Base-by-base conservation (phyloP, 2,329 filamentous ascomycete genomes). In the Lecanicillium sp. region DNA sequence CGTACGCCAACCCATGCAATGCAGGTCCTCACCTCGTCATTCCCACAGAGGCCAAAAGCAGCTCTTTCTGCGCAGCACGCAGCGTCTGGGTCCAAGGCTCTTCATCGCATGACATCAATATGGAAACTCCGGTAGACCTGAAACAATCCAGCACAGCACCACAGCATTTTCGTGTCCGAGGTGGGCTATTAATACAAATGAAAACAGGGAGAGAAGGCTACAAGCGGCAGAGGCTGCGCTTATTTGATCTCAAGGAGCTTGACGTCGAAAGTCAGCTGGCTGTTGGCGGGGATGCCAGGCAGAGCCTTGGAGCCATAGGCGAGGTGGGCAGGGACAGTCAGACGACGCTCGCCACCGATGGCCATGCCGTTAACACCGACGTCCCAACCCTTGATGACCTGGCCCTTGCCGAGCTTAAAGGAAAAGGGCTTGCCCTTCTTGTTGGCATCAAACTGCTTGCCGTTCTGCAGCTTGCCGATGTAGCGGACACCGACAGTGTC, bases 321-420 rank as follows among this genome's bases (percentile, higher is more conserved):
- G 43, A 90, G 79, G 54, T 83, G 70, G 34, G 92, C 73, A 34
- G 94, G 94, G 55, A 98, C 88, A 46, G 81, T 89, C 55, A 98
- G 74, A 51, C 92, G 83, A 56, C 92, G 87, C 75, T 98, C 94
- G 55, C 87, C 88, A 56, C 92, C 92, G 51, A 89, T 82, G 51
- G 81, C 72, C 87, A 98, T 96, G 65, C 94, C 94, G 51, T 77
- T 74, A 52, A 98, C 72, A 66, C 92, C 92, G 49, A 97, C 78
- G 62, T 98, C 94, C 94, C 92, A 97, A 51, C 92, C 92, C 77
- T 94, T 92, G 72, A 98, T 98, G 56, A 98, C 94, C 65, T 97
- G 87, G 45, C 89, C 89, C 59, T 81, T 79, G 52, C 92, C 94
- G 45, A 94, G 80, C 74, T 90, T 94, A 79, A 97, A 97, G 50